Base-by-base conservation (phyloP, 345 rosid species). In the Acer saccharum region DNA sequence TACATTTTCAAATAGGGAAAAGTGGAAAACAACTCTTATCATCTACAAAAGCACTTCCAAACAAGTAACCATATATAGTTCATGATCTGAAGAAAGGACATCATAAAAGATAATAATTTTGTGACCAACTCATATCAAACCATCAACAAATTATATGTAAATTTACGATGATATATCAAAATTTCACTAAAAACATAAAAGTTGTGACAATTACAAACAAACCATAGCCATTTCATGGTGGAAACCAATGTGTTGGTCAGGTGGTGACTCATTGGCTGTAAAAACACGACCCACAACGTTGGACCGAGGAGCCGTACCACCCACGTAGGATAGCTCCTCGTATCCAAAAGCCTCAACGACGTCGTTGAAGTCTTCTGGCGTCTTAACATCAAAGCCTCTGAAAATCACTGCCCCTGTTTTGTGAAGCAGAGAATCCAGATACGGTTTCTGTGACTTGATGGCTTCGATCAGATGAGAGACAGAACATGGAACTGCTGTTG, bases 211-310 rank as follows among this genome's bases (percentile, higher is more conserved):
- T 43, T 43, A 17, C 57, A 52, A 32, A 32, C 39, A 32, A 41
- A 89, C 98, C 95, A 92, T 98, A 72, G 95, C 93, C 98, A 95
- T 90, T 79, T 95, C 98, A 65, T 95, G 98, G 86, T 95, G 98
- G 73, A 93, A 95, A 14, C 92, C 92, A 57, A 95, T 95, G 73
- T 92, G 92, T 81, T 91, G 98, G 58, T 95, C 94, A 25, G 97
- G 92, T 0, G 98, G 96, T 64, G 99, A 92, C 71, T 95, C 99
- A 54, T 95, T 95, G 68, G 99, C 94, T 1, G 99, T 95, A 80
- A 90, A 95, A 50, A 95, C 96, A 61, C 96, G 90, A 46, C 98
- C 98, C n/a, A 93, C 85, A 67, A 95, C 89, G 83, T 90, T 92
- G 23, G 86, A 84, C 14, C 97, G 82, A 14, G 97, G 99, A 16